Base-by-base conservation (phyloP, 768 basidiomycete genomes). In the Mycena polygramma region DNA sequence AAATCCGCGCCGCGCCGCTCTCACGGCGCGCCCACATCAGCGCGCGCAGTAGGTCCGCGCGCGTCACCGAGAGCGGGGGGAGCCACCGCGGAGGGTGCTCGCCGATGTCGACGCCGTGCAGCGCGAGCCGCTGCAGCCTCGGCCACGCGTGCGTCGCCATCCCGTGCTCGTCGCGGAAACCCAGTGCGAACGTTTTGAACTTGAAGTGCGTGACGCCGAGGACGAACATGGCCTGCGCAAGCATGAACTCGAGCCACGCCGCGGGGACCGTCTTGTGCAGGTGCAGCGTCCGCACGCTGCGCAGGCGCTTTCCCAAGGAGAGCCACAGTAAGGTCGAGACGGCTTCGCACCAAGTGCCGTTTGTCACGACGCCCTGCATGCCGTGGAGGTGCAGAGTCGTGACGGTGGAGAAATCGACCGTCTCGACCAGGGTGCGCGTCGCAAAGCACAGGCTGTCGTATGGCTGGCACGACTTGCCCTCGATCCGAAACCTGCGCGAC, bases 231-330 rank as follows among this genome's bases (percentile, higher is more conserved):
- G 71, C 68, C 30, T 73, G 58, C 43, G 63, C 57, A n/a, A 73
- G 68, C 41, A 66, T 17, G 54, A 73, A 73, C 35, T 73, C 68
- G 48, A 73, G 54, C 59, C 45, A 63, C 26, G 37, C 59, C n/a
- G 67, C 22, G 2, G 71, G 71, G 51, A 69, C 51, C 20, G 67
- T 57, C n/a, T 43, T 30, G 61, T 73, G 68, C 17, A 73, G 39
- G 45, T 73, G 71, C 41, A 73, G 53, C 15, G 64, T 45, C 17
- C 64, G 46, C 10, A 73, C 57, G 22, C n/a, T 7, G 20, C 19
- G 36, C n/a, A 69, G 39, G 15, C 41, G 17, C 15, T 39, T 53
- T 9, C 68, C 64, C 54, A 66, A 4, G 30, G 15, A 14, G 36
- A 22, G 26, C 67, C 58, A 73, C 39, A 73, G 30, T 6, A 30